phyloP scores from a whole-genome alignment of 2,329 filamentous ascomycete genomes.

The Penicillium sp. region DNA sequence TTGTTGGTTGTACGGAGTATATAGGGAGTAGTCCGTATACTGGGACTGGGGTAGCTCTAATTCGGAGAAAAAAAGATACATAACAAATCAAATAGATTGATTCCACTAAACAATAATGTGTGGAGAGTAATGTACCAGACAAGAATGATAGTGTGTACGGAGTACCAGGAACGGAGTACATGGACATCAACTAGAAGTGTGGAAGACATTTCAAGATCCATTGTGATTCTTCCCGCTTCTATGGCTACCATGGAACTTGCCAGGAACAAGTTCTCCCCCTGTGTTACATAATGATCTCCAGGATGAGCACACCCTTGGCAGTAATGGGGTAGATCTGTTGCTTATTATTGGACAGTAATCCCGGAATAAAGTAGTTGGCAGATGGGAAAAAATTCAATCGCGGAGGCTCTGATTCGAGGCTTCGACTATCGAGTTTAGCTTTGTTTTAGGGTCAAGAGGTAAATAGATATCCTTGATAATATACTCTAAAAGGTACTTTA shows the following conservation, averaged over 20 bases:
- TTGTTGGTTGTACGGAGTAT: not conserved
- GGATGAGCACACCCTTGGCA: conserved; percentile 9
- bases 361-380: not conserved
- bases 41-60: not conserved
- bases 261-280: conserved; percentile 11
- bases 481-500: not conserved
- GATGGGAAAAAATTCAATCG: not conserved
- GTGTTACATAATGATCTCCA: conserved; percentile 26
- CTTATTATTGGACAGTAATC: not conserved
- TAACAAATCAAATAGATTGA: conserved; percentile 5
- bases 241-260: conserved; percentile 10
- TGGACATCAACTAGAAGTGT: not conserved
- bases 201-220: not conserved
- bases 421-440: conserved; percentile 1
- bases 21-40: not conserved
- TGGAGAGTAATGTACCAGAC: not conserved
- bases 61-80: not conserved
- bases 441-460: not conserved
- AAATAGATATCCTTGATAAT: not conserved
- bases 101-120: conserved; percentile 7
- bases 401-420: conserved; percentile 8
- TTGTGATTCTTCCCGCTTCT: conserved; percentile 9
- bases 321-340: conserved; percentile 16
- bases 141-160: not conserved
- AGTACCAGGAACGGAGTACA: not conserved